Conservation (phyloP, 2,329 filamentous ascomycete species). For the Cladosporium sphaerospermum region DNA sequence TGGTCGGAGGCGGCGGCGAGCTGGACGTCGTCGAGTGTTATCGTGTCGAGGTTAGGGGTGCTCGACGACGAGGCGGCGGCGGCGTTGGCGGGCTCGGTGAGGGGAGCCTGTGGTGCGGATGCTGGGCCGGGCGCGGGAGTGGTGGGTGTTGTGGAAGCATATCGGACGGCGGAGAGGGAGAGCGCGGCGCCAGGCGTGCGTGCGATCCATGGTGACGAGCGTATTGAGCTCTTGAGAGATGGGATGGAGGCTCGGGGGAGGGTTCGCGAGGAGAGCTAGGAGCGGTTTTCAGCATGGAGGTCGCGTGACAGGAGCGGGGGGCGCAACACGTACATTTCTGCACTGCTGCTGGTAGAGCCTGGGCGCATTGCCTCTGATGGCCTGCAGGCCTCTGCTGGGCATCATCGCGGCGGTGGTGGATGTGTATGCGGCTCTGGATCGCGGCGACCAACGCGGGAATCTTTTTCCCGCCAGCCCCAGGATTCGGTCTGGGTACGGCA, state of each 20-base stretch:
- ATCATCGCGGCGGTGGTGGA: conserved; percentile 33
- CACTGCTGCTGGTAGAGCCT: conserved; percentile 20
- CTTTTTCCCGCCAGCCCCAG: neutral
- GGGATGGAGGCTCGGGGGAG: conserved; percentile 10
- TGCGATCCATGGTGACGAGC: neutral
- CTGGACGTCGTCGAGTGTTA: conserved; percentile 33
- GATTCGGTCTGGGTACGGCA: neutral
- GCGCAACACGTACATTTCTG: conserved; percentile 22
- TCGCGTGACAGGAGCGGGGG: neutral
- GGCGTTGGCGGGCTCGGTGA: conserved; percentile 18
- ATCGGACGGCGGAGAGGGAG: conserved; percentile 18
- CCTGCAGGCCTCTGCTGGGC: conserved; percentile 42
- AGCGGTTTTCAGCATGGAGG: neutral
- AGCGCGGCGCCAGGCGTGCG: neutral
- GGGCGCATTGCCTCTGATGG: conserved; percentile 24
- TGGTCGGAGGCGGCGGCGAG: conserved; percentile 29
- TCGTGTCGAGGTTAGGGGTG: conserved; percentile 26
- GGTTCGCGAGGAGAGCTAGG: conserved; percentile 10
- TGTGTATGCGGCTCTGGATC: conserved; percentile 9
- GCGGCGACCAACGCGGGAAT: neutral
- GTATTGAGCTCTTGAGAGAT: neutral
- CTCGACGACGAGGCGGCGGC: conserved; percentile 12
- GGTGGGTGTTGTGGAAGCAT: conserved; percentile 27
- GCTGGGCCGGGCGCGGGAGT: conserved; percentile 18
- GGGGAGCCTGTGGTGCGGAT: conserved; percentile 25